phyloP scores from a whole-genome alignment of 176 grass and related monocot species.

The Juncus effusus region DNA sequence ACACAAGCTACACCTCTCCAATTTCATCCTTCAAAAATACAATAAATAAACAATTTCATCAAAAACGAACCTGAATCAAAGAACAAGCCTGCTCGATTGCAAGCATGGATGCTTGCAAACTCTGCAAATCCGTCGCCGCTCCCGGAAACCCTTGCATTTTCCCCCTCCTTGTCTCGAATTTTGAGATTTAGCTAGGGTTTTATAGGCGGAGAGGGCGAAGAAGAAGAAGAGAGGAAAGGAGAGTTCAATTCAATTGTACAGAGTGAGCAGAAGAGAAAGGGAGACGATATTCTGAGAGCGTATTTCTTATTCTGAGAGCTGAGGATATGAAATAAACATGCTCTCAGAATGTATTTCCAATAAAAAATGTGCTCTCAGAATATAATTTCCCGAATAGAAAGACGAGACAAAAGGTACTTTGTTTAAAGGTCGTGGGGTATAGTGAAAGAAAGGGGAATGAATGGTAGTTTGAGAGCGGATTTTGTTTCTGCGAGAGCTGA shows the following conservation, averaged over 20 bases:
- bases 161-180: neutral
- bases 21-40: too few relatives aligned
- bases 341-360: too few relatives aligned
- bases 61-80: conserved; percentile 53
- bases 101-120: conserved; percentile 75
- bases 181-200: conserved; percentile 28
- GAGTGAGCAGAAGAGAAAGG: neutral
- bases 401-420: conserved; percentile 1
- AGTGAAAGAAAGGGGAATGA: too few relatives aligned
- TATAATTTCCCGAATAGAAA: neutral
- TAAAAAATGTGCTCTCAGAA: neutral
- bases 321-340: too few relatives aligned
- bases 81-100: conserved; percentile 88
- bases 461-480: too few relatives aligned
- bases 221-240: conserved; percentile 13
- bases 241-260: neutral
- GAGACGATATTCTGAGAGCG: too few relatives aligned
- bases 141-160: conserved; percentile 84
- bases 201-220: conserved; percentile 16
- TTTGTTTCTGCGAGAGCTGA: too few relatives aligned
- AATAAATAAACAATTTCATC: neutral
- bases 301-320: too few relatives aligned
- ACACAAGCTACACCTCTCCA: too few relatives aligned
- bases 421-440: neutral
- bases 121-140: conserved; percentile 45